Conservation (phyloP, 2,329 filamentous ascomycete genomes). For the Aspergillus fumigatiaffinis region DNA sequence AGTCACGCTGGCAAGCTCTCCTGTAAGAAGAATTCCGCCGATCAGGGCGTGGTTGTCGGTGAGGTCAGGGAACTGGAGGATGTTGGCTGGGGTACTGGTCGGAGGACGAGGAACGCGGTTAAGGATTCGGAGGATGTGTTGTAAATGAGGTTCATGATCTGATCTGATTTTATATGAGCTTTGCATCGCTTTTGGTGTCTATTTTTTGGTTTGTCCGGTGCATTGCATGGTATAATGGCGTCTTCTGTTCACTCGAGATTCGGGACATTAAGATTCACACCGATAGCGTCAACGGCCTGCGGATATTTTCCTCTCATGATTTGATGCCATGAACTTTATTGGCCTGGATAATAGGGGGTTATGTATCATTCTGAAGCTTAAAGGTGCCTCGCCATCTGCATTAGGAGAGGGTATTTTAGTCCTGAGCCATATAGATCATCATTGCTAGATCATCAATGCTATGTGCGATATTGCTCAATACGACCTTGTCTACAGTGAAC, state of each 20-base stretch:
- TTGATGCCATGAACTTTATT: not conserved
- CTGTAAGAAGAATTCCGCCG: constrained; percentile 22
- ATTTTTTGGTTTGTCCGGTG: not conserved
- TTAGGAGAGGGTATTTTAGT: not conserved
- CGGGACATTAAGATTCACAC: not conserved
- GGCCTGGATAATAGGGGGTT: not conserved
- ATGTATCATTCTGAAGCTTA: not conserved
- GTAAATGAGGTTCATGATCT: not conserved
- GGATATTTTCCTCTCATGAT: not conserved
- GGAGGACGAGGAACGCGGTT: constrained; percentile 32
- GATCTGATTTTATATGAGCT: not conserved
- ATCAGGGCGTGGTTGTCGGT: constrained; percentile 20
- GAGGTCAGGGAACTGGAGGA: constrained; percentile 32
- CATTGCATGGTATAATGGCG: not conserved
- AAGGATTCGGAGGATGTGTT: constrained; percentile 17
- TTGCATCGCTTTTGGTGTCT: not conserved
- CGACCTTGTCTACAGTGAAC: not conserved
- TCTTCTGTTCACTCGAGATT: not conserved
- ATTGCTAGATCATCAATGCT: too few species aligned
- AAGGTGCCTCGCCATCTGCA: not conserved
- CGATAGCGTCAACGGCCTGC: not conserved
- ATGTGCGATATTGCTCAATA: not conserved
- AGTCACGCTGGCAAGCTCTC: constrained; percentile 43
- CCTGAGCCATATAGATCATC: not conserved
- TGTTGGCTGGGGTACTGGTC: constrained; percentile 31